phyloP scores from a whole-genome alignment of 2,329 filamentous ascomycete species.

The Emydomyces testavorans region DNA sequence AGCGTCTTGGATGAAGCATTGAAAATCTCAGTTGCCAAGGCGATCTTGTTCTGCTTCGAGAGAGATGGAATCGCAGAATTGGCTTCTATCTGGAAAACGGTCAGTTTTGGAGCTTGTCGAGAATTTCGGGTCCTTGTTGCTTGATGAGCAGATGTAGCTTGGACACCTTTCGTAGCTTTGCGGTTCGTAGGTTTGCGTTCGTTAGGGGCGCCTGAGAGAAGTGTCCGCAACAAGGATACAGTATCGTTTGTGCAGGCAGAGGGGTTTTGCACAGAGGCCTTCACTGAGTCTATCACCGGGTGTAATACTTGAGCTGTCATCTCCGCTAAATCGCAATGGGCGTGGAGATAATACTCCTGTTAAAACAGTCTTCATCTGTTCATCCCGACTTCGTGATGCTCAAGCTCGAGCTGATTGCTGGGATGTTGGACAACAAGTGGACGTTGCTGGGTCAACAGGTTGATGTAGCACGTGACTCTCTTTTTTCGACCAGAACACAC shows the following conservation, averaged over 20 bases:
- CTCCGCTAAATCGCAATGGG: background rate
- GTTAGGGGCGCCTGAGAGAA: conserved; percentile 23
- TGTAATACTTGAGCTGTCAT: conserved; percentile 13
- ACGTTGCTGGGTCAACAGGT: conserved; percentile 13
- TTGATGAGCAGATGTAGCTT: background rate
- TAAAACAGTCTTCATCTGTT: background rate
- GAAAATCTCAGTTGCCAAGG: conserved; percentile 38
- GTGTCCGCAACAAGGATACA: conserved; percentile 30
- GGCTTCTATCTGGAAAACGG: conserved; percentile 19
- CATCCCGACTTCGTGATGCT: background rate
- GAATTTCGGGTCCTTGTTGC: conserved; percentile 19
- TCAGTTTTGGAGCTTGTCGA: conserved; percentile 20
- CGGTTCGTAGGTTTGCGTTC: conserved; percentile 18
- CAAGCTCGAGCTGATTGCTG: conserved; percentile 9
- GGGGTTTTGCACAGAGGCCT: conserved; percentile 43
- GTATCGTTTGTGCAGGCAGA: conserved; percentile 43
- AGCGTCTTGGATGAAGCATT: conserved; percentile 36
- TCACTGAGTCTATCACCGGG: conserved; percentile 37
- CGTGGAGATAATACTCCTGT: background rate
- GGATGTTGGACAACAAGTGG: conserved; percentile 15
- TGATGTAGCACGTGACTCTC: conserved; percentile 4
- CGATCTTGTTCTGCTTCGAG: conserved; percentile 30
- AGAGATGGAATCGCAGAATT: conserved; percentile 23
- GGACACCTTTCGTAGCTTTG: conserved; percentile 20
- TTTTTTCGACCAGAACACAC: background rate